Base-by-base conservation (phyloP, 2,329 filamentous ascomycete species). In the Reticulascus tulasneorum region DNA sequence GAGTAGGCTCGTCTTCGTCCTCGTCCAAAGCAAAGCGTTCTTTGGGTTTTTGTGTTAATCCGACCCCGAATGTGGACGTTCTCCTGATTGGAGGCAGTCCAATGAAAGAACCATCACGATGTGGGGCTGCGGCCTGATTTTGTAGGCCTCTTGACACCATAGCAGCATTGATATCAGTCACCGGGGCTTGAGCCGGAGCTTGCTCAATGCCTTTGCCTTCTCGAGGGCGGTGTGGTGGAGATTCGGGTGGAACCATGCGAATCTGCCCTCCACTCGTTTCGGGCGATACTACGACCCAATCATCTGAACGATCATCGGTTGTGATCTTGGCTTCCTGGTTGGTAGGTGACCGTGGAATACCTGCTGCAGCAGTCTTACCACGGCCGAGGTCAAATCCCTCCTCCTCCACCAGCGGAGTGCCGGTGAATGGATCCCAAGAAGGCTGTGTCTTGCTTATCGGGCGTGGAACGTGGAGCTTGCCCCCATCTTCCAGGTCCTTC, bases 11-110 rank as follows among this genome's bases (percentile, higher is more conserved):
- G 27, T 64, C 56, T 18, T 65, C 59, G 17, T 60, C 58, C 19
- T 59, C 55, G 13, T 55, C 51, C 5, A 56, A 40, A 5, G 58
- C 51, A 38, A 58, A 51, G 18, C 50, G 53, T 29, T 56, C 57
- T 9, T 49, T 49, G 8, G 58, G 60, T 37, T 59, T 63, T 36
- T 50, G 56, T 23, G 54, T 56, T 21, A 54, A 46, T 16, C 47
- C 54, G 13, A 72, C 46, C 13, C 70, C 71, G 53, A 82, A 75
- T 4, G 73, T 75, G 12, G 77, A 80, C 11, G 66, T 69, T 21
- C 75, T 66, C 29, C 75, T 67, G 39, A 82, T 78, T 2, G 74
- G 75, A 4, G 78, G 77, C 23, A 82, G 54, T 1, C 73, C 73
- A 16, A 71, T 59, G 44, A 81, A 81, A 2, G 73, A 77, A 2